Evolutionary conservation across 306 rosid genomes (phyloP), one percentile per base, ranked within the genome.

Genomic region (Neltuma alba): DNA sequence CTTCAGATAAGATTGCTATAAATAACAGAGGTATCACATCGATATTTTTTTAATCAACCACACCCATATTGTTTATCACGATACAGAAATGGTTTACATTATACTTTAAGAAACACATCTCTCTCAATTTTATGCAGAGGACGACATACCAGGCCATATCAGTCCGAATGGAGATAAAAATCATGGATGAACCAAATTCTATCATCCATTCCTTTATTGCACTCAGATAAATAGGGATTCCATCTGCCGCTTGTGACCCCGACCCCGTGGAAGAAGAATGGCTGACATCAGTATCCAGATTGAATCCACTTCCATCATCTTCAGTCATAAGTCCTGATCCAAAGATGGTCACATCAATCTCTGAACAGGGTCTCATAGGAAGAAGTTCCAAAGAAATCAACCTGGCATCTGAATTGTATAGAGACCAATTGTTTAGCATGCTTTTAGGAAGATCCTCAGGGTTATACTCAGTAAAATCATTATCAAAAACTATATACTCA

Each of bases 141-240:
- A 75, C 52, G 72, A 28, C 82, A 18, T 88, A 95, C 99, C 99
- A 95, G 77, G 97, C 97, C 92, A 91, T 78, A 81, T 95, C 99
- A 14, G 99, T 95, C 73, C 98, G 91, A 82, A 95, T 88, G 36
- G 97, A 93, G 79, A 93, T 87, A 78, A 89, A 91, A 80, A 95
- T 62, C 93, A 95, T 91, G 44, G 98, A 89, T 12, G 98, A 81
- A 2, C 99, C 99, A 83, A 89, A 91, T 82, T 95, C 99, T 78
- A 95, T 90, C 97, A 93, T 85, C 99, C 99, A 95, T 75, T 95
- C 99, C 84, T 93, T 95, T 76, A 95, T 93, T 20, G 94, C 92
- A 84, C 97, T 95, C 74, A 93, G 83, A 86, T 86, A 95, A 79
- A 90, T 88, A 62, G 99, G 98, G 44, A 95, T 91, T 67, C 99